Base-by-base conservation (phyloP, 1,284 basidiomycete genomes). In the Microbotryomycetes sp. region DNA sequence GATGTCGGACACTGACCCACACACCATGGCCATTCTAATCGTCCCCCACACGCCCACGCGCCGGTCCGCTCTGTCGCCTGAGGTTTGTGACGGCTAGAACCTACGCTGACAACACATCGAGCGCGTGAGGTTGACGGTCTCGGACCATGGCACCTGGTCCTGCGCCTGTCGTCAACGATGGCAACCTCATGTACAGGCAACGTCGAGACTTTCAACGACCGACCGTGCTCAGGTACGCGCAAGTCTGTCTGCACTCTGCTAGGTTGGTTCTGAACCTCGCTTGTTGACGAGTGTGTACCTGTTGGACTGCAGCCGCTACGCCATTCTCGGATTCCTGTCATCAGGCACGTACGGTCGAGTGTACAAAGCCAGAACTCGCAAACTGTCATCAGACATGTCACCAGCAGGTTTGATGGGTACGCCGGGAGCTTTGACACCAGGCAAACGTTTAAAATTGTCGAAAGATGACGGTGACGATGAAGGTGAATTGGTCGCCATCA, bases 281-380 rank as follows among this genome's bases (percentile, higher is more conserved):
- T 1, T 2, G 6, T 16, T 3, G 19, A n/a, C 5, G 15, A 12
- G 3, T 31, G n/a, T n/a, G n/a, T n/a, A n/a, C n/a, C 31, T 3
- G 23, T 14, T 26, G 12, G 3, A 5, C 5, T 16, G 9, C 50
- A 62, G 60, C 9, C 60, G 66, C 23, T 98, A 98, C 78, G 81
- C 82, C 60, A 96, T 98, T 68, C 81, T 96, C 3, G 96, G 96
- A 7, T 99, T 98, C 78, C 92, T 99, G 69, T 96, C 92, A 7
- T 94, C 92, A 4, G 94, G 94, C 22, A 99, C 96, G 0, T 99
- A 98, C 73, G 96, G 96, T 0, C 82, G 92, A 29, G 94, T 99
- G 4, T 99, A 98, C 83, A 98, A 98, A 76, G 96, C 93, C 0
- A 83, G 88, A 64, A 70, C 80, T 19, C 73, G 64, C 30, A 42